Conservation (phyloP, 2,329 filamentous ascomycete species). For the Fusarium marasasianum region DNA sequence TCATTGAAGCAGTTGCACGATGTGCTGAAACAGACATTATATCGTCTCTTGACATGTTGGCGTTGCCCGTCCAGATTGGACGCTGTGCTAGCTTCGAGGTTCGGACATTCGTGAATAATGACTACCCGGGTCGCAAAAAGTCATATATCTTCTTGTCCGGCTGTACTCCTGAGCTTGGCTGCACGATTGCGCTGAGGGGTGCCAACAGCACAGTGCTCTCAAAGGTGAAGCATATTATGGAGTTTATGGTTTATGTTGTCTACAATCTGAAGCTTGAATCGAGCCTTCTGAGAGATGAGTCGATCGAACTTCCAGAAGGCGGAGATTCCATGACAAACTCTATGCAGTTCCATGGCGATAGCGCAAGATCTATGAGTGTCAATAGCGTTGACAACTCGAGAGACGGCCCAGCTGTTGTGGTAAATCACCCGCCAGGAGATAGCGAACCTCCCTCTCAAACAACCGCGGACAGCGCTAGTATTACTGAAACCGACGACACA, state of each 20-base stretch:
- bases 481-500: conserved; percentile 42
- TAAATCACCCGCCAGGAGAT: conserved; percentile 50
- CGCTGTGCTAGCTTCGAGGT: conserved; percentile 90
- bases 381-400: conserved; percentile 43
- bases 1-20: conserved; percentile 92
- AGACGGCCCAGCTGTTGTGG: conserved; percentile 45
- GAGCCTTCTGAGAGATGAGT: conserved; percentile 91
- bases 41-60: conserved; percentile 93
- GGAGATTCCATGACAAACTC: conserved; percentile 55
- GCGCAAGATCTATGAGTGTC: conserved; percentile 48
- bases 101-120: conserved; percentile 89
- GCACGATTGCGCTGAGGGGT: conserved; percentile 91
- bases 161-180: conserved; percentile 88
- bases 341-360: conserved; percentile 53
- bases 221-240: conserved; percentile 90
- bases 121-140: conserved; percentile 79
- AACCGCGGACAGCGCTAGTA: conserved; percentile 44
- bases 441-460: conserved; percentile 50
- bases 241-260: conserved; percentile 99
- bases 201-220: conserved; percentile 75
- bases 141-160: conserved; percentile 96
- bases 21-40: conserved; percentile 93
- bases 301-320: conserved; percentile 79
- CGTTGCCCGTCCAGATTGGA: conserved; percentile 76
- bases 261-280: conserved; percentile 98